These are phyloP conservation scores for Fusarium begoniae DNA, from an alignment of 2,329 filamentous ascomycete genomes.

Conservation along the genomic window DNA sequence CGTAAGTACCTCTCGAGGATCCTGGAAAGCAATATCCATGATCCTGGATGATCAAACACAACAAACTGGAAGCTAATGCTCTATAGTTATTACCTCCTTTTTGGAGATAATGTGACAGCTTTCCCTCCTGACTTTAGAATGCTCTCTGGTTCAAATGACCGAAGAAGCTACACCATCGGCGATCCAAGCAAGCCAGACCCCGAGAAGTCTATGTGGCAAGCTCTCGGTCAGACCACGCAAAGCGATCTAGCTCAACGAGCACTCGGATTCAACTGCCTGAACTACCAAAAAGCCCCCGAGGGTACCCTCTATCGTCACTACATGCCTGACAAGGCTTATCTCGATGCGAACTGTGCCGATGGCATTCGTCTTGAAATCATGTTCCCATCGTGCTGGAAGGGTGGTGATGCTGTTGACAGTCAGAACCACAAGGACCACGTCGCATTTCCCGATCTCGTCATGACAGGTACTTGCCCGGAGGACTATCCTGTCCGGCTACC, in stretches of 20 bases:
- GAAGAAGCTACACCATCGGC: constrained; percentile 75
- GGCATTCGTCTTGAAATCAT: constrained; percentile 85
- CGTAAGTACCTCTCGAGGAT: constrained; percentile 63
- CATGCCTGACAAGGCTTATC: constrained; percentile 79
- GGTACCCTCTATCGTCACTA: constrained; percentile 82
- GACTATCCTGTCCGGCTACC: constrained; percentile 74
- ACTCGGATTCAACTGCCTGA: constrained; percentile 93
- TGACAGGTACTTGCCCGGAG: constrained; percentile 78
- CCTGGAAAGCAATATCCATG: background rate
- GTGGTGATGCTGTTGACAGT: constrained; percentile 67
- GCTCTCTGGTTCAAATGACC: constrained; percentile 76
- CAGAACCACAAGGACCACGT: constrained; percentile 71
- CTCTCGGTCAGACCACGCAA: constrained; percentile 71
- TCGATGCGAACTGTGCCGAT: constrained; percentile 83
- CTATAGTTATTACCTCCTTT: constrained; percentile 83
- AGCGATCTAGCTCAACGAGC: constrained; percentile 79
- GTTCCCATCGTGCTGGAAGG: constrained; percentile 93
- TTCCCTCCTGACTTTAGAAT: constrained; percentile 84
- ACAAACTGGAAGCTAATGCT: constrained; percentile 4
- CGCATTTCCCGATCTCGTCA: constrained; percentile 80
- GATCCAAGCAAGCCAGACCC: constrained; percentile 72
- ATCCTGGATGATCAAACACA: background rate
- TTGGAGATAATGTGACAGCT: constrained; percentile 70
- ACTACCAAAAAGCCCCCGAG: constrained; percentile 76
- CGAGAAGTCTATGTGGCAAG: constrained; percentile 74